Base-by-base conservation (phyloP, 805 yeast genomes). In the Candida morakotiae region DNA sequence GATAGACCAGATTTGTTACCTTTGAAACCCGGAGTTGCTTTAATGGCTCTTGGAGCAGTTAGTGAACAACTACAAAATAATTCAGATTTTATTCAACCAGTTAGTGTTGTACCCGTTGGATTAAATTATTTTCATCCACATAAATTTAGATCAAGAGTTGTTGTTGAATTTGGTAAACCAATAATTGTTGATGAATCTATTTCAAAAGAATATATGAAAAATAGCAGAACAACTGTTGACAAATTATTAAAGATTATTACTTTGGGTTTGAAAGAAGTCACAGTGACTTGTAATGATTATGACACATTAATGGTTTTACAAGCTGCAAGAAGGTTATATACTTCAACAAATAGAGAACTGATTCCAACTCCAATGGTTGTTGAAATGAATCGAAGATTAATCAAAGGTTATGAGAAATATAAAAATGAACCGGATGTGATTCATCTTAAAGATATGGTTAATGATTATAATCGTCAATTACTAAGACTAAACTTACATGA, bases 11-110 rank as follows among this genome's bases (percentile, higher is more conserved):
- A 62, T 32, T 56, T 67, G 35, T 52, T 66, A 28, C 72, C 72
- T 13, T 52, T 67, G 40, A 67, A 66, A 39, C 70, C 72, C 0
- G 72, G 72, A 1, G 71, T 67, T 17, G 71, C 71, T 3, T 60
- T 67, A 13, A 67, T 67, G 72, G 72, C 71, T 0, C 43, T 67
- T 19, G 72, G 72, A 2, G 64, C 71, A 1, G 58, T 58, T 9
- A 60, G 64, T 1, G 51, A 58, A 29, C 47, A 61, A 4, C 44
- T 37, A 9, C 17, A 41, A 20, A 34, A 48, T 21, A 10, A 10
- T 6, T 11, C 5, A 5, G 42, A 49, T 28, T 51, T 48, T 6
- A 41, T 50, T 5, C 53, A 47, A 16, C 56, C 53, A 2, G 59
- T 67, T 7, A 56, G 51, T 33, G 53, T 67, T 18, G 55, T 67